Conservation (phyloP, 2,329 filamentous ascomycete species). For the Pleoardoris graminearum region DNA sequence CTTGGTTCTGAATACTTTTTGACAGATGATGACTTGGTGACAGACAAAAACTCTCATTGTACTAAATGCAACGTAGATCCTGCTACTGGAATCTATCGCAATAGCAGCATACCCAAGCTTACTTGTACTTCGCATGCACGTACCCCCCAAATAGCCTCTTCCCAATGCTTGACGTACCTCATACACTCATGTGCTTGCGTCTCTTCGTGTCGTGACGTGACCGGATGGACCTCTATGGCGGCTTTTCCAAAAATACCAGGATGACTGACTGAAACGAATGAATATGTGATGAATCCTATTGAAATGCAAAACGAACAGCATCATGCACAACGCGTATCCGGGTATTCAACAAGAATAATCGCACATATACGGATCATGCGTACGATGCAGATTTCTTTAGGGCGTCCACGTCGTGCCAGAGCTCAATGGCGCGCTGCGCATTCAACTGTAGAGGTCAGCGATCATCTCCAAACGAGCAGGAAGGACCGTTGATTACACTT, state of each 20-base stretch:
- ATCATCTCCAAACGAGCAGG: not conserved
- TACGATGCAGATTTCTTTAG: not conserved
- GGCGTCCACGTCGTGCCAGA: conserved; percentile 5
- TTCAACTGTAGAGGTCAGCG: conserved; percentile 16
- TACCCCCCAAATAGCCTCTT: not conserved
- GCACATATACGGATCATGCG: not conserved
- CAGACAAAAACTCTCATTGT: not conserved
- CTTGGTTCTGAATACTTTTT: too few species aligned
- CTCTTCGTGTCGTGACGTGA: not conserved
- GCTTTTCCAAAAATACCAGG: not conserved
- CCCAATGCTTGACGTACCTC: not conserved
- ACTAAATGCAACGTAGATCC: not conserved
- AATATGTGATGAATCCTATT: not conserved
- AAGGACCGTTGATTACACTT: conserved; percentile 52
- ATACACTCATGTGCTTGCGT: conserved; percentile 2
- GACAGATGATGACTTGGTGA: too few species aligned
- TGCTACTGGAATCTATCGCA: not conserved
- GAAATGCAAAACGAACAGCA: conserved; percentile 1
- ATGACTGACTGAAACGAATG: not conserved
- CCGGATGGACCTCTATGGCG: not conserved
- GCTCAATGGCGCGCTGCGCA: conserved; percentile 14
- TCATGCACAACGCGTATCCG: not conserved
- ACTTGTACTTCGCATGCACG: not conserved
- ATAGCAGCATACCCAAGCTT: not conserved
- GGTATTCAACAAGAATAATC: not conserved